Evolutionary conservation across 192 early-diverging fungal genomes (phyloP).

Genomic region (Coemansia sp.): DNA sequence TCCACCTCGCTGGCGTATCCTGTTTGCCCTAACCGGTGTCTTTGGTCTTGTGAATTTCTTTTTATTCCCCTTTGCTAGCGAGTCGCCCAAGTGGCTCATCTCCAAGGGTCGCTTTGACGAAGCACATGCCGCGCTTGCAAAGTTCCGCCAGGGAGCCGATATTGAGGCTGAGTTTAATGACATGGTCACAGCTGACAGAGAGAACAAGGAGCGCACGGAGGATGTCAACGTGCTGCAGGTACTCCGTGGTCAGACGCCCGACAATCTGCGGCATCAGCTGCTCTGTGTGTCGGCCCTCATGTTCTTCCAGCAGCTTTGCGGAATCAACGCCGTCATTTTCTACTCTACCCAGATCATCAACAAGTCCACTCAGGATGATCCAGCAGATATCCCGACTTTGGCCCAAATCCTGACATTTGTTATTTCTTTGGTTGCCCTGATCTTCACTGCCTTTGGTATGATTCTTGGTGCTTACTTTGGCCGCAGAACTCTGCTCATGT

Average conservation of each 20-base stretch:
- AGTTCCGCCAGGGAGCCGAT: constrained; percentile 51
- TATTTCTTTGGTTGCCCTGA: constrained; percentile 19
- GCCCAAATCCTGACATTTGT: constrained; percentile 34
- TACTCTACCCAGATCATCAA: constrained; percentile 73
- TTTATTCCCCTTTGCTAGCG: constrained; percentile 62
- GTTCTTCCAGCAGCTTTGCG: constrained; percentile 71
- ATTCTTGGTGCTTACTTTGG: constrained; percentile 62
- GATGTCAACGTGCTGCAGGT: constrained; percentile 51
- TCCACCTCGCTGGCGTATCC: constrained; percentile 65
- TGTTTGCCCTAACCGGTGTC: constrained; percentile 57
- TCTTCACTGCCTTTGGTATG: constrained; percentile 23
- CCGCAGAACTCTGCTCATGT: constrained; percentile 62
- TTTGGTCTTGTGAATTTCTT: constrained; percentile 51
- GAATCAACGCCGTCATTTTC: constrained; percentile 76
- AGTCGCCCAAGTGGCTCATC: constrained; percentile 71
- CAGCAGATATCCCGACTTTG: constrained; percentile 5
- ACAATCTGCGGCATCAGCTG: constrained; percentile 58
- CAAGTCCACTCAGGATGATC: constrained; percentile 7
- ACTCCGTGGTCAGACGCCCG: constrained; percentile 52
- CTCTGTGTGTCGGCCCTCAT: constrained; percentile 58
- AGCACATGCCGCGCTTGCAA: constrained; percentile 48
- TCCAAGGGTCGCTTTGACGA: constrained; percentile 53
- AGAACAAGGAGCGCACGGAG: constrained; percentile 16
- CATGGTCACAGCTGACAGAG: constrained; percentile 43
- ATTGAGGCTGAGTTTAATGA: constrained; percentile 56